Conservation (phyloP, 2,329 filamentous ascomycete genomes). For the Aspergillus brasiliensis region DNA sequence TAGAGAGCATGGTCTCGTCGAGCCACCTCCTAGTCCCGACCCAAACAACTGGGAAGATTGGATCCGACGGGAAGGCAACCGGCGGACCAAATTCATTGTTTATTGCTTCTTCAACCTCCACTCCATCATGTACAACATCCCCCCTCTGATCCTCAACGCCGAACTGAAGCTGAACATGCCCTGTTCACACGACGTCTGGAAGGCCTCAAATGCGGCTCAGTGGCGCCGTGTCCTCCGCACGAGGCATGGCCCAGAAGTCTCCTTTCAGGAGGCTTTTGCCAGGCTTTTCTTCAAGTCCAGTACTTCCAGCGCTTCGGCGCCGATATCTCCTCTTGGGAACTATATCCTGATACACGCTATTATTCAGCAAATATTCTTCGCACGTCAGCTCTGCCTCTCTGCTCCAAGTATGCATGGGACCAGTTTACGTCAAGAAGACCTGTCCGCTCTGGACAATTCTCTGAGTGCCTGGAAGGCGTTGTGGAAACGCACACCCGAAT, state of each 20-base stretch:
- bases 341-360: conserved; percentile 58
- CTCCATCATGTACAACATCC: conserved; percentile 64
- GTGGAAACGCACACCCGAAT: conserved; percentile 57
- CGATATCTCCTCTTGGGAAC: conserved; percentile 55
- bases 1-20: conserved; percentile 54
- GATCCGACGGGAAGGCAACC: conserved; percentile 55
- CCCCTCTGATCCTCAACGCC: conserved; percentile 58
- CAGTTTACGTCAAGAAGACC: conserved; percentile 48
- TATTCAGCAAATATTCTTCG: conserved; percentile 58
- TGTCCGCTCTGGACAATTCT: conserved; percentile 49
- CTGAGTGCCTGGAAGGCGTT: conserved; percentile 54
- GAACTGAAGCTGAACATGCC: conserved; percentile 59
- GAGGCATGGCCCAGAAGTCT: conserved; percentile 36
- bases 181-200: conserved; percentile 58
- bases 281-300: conserved; percentile 46
- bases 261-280: conserved; percentile 50
- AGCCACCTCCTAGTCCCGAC: conserved; percentile 34
- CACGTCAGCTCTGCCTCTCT: conserved; percentile 51
- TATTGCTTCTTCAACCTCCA: conserved; percentile 63
- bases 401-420: conserved; percentile 46
- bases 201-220: conserved; percentile 52
- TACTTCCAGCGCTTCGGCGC: conserved; percentile 35
- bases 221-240: conserved; percentile 50
- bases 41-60: conserved; percentile 57
- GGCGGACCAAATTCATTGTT: conserved; percentile 59